Evolutionary conservation across 2,329 filamentous ascomycete genomes (phyloP), one percentile per base, ranked within the genome.

Genomic region (Bisporella sp.): DNA sequence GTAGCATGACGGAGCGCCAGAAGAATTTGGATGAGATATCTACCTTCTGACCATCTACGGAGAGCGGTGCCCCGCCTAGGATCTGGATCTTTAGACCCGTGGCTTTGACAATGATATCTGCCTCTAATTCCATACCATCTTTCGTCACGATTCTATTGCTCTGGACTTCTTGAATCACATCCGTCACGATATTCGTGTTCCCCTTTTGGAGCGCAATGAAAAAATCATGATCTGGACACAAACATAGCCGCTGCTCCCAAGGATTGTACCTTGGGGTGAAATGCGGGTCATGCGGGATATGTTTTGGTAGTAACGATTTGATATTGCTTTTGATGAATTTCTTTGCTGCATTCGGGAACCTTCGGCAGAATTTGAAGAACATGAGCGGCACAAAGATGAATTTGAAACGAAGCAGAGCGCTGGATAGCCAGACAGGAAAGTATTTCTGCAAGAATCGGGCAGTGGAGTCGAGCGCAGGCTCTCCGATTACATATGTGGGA

Each of bases 161-260:
- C 0, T 73, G 78, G 3, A 81, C 72, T 0, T 68, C 73, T 21
- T 74, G 68, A 57, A 84, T 79, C 1, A 64, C 68, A 48, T 74
- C 77, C 0, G 78, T 81, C 1, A 76, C 71, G 2, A 81, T 62
- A 32, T 71, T 64, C 1, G 69, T 66, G 49, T 76, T 76, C 1
- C 69, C 66, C 1, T 61, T 64, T 46, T 70, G 69, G 2, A 81
- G 57, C 0, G 74, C 69, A 43, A 72, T 63, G 66, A 74, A 81
- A 59, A 82, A 82, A 58, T 82, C 78, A 7, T 73, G 76, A 46
- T 77, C 71, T 0, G 75, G 76, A 13, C 68, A 83, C 53, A 89
- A 71, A 60, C 89, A 93, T 6, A 93, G 70, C 0, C 89, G 79
- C 65, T 95, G 88, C 49, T 89, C 77, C 74, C 87, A 84, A 0